Evolutionary conservation across 2,329 filamentous ascomycete species (phyloP).

Genomic region (Phoma sp.): DNA sequence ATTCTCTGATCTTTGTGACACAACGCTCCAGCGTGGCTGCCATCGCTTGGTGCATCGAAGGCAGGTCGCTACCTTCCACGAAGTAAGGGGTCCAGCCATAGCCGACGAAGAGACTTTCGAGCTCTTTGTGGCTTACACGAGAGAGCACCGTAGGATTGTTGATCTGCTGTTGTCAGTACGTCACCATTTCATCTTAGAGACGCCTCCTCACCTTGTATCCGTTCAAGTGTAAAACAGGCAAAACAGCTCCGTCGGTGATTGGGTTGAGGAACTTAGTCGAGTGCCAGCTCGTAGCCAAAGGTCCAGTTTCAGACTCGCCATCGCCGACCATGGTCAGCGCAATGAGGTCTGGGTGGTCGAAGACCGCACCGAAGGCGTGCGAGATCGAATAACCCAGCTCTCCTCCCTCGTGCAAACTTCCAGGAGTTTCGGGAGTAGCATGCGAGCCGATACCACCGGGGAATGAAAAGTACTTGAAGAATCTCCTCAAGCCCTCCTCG

Average conservation of each 20-base stretch:
- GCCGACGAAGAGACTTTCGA: conserved; percentile 71
- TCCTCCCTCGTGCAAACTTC: conserved; percentile 78
- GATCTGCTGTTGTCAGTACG: conserved; percentile 26
- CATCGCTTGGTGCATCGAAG: conserved; percentile 83
- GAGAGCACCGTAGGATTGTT: conserved; percentile 65
- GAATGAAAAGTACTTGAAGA: conserved; percentile 86
- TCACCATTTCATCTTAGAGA: not conserved
- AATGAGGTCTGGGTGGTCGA: conserved; percentile 76
- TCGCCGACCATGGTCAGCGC: conserved; percentile 80
- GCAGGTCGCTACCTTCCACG: conserved; percentile 75
- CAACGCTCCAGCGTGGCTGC: conserved; percentile 76
- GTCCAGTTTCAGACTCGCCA: conserved; percentile 81
- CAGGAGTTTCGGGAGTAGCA: conserved; percentile 78
- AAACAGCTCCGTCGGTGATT: conserved; percentile 76
- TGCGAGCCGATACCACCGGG: conserved; percentile 80
- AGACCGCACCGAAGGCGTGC: conserved; percentile 78
- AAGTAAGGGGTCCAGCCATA: conserved; percentile 84
- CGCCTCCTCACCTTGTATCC: conserved; percentile 75
- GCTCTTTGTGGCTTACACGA: conserved; percentile 75
- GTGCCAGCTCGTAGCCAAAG: conserved; percentile 80
- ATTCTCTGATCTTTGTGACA: conserved; percentile 70
- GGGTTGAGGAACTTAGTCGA: conserved; percentile 84
- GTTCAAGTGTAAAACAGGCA: conserved; percentile 79
- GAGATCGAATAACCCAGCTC: conserved; percentile 83
- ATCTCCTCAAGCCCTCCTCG: conserved; percentile 70